Conservation (phyloP, 2,329 filamentous ascomycete genomes). For the Ophiostoma australiae region DNA sequence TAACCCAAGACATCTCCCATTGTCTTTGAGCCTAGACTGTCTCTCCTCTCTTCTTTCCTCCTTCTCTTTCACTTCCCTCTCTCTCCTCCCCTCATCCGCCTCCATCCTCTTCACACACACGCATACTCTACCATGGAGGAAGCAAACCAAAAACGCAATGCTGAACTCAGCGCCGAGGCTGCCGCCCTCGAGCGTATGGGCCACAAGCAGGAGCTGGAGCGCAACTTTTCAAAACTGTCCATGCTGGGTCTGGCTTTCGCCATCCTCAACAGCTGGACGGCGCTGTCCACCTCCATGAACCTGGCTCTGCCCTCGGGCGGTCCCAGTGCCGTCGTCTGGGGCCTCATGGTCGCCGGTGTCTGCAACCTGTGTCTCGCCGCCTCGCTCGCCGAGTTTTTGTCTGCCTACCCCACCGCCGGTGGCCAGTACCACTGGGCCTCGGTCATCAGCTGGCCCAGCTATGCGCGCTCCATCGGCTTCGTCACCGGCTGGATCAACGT, state of each 20-base stretch:
- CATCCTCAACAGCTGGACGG: conserved; percentile 49
- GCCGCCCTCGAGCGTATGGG: conserved; percentile 43
- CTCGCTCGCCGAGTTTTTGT: conserved; percentile 66
- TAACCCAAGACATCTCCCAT: neutral
- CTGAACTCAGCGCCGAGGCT: conserved; percentile 32
- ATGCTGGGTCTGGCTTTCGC: conserved; percentile 47
- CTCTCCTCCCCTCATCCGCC: neutral
- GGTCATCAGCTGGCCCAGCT: conserved; percentile 55
- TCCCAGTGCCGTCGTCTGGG: conserved; percentile 66
- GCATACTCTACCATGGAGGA: conserved; percentile 17
- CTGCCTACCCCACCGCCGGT: conserved; percentile 55
- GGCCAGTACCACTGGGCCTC: conserved; percentile 71
- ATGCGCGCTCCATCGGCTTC: conserved; percentile 60
- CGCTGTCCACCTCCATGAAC: conserved; percentile 44
- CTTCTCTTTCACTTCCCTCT: neutral
- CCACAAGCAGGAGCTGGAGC: conserved; percentile 46
- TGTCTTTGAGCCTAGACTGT: neutral
- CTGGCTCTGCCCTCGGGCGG: conserved; percentile 64
- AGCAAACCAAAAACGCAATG: conserved; percentile 3
- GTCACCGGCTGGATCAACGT: conserved; percentile 69
- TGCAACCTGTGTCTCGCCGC: conserved; percentile 67
- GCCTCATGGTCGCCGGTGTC: conserved; percentile 56
- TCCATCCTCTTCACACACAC: neutral
- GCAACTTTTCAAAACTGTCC: conserved; percentile 47
- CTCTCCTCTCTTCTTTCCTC: neutral